Evolutionary conservation across 78 protist species (phyloP), one percentile per base, ranked within the genome.

Genomic region (Speleostelium caveatum): DNA sequence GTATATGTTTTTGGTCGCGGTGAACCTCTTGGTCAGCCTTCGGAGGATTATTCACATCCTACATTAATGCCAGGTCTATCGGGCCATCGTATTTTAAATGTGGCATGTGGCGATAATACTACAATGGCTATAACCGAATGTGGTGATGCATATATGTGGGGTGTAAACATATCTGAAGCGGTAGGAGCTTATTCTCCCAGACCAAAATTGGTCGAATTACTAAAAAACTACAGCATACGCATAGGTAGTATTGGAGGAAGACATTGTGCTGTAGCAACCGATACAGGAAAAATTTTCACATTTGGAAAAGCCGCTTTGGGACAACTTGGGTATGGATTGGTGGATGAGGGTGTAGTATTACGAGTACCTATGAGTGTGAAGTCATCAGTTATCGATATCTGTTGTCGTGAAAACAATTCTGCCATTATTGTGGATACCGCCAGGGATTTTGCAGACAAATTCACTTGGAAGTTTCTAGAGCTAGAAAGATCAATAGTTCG

Each of bases 91-190:
- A 68, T 80, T 33, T 75, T 67, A 14, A 36, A 42, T 32, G 0
- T 80, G 8, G 12, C 51, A 26, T 80, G 89, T 67, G 89, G 89
- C 30, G 77, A 80, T 41, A 67, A 80, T 28, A 67, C 89, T 30
- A 80, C 89, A 0, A 77, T 77, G 0, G 89, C 89, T 2, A 24
- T 80, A 14, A 56, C 89, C 7, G 89, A 80, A 58, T 80, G 89
- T 80, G 89, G 89, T 58, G 89, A 80, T 80, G 89, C 68, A 51
- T 80, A 80, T 68, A 80, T 77, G 21, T 80, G 89, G 89, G 89
- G 89, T 21, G 39, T 59, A 8, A 56, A 33, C n/a, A 22, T 21
- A 36, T 26, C 68, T 39, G 89, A 80, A 49, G 2, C 69, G 7
- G 6, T 45, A 45, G n/a, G n/a, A n/a, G n/a, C n/a, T n/a, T n/a